Percentiles rank a stretch among this genome's conserved stretches.
Conservation (phyloP, 306 rosid genomes). For the Corylus avellana region DNA sequence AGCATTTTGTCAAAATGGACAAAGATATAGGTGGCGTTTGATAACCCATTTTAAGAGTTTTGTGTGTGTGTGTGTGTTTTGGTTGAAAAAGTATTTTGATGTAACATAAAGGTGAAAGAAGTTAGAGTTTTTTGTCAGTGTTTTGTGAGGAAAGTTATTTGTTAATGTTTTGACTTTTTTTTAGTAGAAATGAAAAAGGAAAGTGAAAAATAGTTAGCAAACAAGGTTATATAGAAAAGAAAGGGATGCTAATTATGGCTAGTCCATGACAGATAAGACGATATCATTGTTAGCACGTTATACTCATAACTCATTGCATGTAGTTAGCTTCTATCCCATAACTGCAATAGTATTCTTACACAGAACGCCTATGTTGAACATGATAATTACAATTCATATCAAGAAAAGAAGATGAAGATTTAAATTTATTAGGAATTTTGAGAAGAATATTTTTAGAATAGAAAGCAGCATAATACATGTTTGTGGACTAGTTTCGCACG, state of each 20-base stretch:
- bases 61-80: too few relatives aligned
- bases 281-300: not conserved
- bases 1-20: not conserved
- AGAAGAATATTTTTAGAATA: not conserved
- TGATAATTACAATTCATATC: not conserved
- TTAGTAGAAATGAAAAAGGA: too few relatives aligned
- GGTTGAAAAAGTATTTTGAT: too few relatives aligned
- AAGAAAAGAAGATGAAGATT: not conserved
- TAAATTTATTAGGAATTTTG: not conserved
- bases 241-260: not conserved
- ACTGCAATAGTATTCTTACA: not conserved
- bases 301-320: not conserved
- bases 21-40: not conserved
- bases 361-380: not conserved
- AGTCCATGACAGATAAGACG: not conserved
- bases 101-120: too few relatives aligned
- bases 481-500: not conserved
- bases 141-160: too few relatives aligned
- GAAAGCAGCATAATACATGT: not conserved
- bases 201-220: too few relatives aligned
- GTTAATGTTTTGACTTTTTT: too few relatives aligned
- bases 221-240: not conserved
- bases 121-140: too few relatives aligned
- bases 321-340: not conserved
- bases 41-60: too few relatives aligned